phyloP scores from a whole-genome alignment of 129 eudicot genomes.

The Dittrichia graveolens region DNA sequence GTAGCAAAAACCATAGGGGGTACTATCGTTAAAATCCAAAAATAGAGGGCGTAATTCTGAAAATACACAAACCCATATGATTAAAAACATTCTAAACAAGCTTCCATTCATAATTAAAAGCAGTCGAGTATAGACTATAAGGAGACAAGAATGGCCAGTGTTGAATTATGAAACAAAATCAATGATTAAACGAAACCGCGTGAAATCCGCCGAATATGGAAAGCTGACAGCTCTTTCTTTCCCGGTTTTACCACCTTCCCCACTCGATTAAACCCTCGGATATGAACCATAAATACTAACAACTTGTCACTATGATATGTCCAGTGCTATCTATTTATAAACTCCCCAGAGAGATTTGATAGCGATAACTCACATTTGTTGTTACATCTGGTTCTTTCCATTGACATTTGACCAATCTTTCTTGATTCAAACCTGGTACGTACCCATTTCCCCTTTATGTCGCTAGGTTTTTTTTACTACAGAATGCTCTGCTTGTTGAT shows the following conservation, averaged over 20 bases:
- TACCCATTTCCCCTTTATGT: slow-evolving; percentile 5
- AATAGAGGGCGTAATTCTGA: neutral
- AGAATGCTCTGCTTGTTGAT: slow-evolving; percentile 10
- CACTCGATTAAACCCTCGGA: slow-evolving; percentile 10
- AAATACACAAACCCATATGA: slow-evolving; percentile 4
- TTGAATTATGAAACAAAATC: slow-evolving; percentile 33
- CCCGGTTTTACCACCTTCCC: slow-evolving; percentile 23
- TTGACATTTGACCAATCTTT: slow-evolving; percentile 1
- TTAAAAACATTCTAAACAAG: slow-evolving; percentile 10
- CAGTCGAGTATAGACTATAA: neutral
- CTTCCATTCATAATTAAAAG: slow-evolving; percentile 5
- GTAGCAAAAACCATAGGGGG: slow-evolving; percentile 8
- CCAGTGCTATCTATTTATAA: slow-evolving; percentile 21
- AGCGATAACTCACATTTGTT: slow-evolving; percentile 26
- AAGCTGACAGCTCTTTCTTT: slow-evolving; percentile 35
- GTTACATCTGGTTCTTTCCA: slow-evolving; percentile 26
- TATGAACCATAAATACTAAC: slow-evolving; percentile 20
- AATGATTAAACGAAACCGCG: slow-evolving; percentile 55
- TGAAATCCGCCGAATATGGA: slow-evolving; percentile 45
- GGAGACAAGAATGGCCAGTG: slow-evolving; percentile 27
- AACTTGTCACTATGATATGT: slow-evolving; percentile 18
- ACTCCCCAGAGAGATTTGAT: slow-evolving; percentile 4
- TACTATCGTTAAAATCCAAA: neutral
- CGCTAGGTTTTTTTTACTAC: slow-evolving; percentile 1
- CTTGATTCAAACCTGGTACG: slow-evolving; percentile 40